Evolutionary conservation across 768 basidiomycete genomes (phyloP), one percentile per base, ranked within the genome.

Genomic region (Tylopilus subfusipes): DNA sequence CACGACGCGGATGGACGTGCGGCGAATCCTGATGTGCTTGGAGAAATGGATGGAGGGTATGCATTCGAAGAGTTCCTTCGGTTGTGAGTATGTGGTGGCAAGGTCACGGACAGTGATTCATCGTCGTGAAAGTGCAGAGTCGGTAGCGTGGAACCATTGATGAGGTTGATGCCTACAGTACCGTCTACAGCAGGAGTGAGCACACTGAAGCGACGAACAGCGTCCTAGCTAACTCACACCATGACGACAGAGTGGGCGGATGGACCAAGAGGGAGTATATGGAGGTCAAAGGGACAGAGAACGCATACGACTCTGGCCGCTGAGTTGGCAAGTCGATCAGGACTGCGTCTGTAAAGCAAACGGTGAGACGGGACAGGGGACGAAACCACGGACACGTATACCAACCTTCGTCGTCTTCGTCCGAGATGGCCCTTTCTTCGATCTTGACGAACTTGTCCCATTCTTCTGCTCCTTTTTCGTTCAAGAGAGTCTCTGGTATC

Each of bases 91-190:
- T 54, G 83, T 59, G 66, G 65, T 12, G 70, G 65, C 49, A 82
- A 69, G 3, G 81, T 81, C 67, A 85, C 83, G 5, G 93, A 94
- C 30, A 82, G 82, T 0, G 93, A 95, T 69, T 98, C 95, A 62
- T 98, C 95, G 66, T 98, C 97, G 69, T 98, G 97, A 71, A 98
- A 98, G 71, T 94, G 84, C 3, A 99, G 80, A 1, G 90, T 92
- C 0, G 94, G 92, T 0, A 97, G 78, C 1, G 93, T 90, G 47
- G 87, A 83, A 29, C 89, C 88, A 60, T 84, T 90, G 59, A 86
- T 90, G 53, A 93, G 85, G 69, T 96, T 96, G 56, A 98, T 83
- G 36, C 85, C 90, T 57, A 95, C 81, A 19, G 89, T 88, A 6
- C 94, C 94, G 65, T 94, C 90, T 95, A 63, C 42, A 30, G 45